phyloP scores from a whole-genome alignment of 148 eudicot species.

The Cornus florida region DNA sequence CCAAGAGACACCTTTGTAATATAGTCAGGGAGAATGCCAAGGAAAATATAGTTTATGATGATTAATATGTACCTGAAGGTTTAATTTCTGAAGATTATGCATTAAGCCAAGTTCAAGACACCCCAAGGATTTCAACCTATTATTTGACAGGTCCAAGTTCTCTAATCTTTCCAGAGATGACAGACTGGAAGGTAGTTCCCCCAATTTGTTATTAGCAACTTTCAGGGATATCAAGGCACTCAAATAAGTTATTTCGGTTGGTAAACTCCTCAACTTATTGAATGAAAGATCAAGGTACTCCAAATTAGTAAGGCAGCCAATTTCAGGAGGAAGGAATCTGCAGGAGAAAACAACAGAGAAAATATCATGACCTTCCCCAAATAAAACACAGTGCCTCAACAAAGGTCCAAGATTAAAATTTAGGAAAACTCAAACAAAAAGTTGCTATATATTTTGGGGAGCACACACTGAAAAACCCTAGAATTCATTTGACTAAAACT shows the following conservation, averaged over 20 bases:
- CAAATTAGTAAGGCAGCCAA: slow-evolving; percentile 66
- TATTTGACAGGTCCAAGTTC: slow-evolving; percentile 80
- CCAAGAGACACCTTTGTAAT: not conserved
- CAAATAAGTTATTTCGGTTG: slow-evolving; percentile 70
- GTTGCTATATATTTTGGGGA: not conserved
- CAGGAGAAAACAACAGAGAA: slow-evolving; percentile 18
- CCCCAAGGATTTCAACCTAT: slow-evolving; percentile 72
- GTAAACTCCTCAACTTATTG: slow-evolving; percentile 80
- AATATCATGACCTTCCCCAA: slow-evolving; percentile 8
- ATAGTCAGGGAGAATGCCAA: not conserved
- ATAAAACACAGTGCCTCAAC: not conserved
- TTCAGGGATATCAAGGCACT: slow-evolving; percentile 63
- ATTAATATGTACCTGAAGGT: slow-evolving; percentile 68
- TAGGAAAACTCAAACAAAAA: not conserved
- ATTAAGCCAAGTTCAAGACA: slow-evolving; percentile 61
- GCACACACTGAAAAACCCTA: not conserved
- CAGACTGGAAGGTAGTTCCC: slow-evolving; percentile 68
- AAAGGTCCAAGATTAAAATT: not conserved
- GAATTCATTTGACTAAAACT: not conserved
- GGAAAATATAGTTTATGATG: not conserved
- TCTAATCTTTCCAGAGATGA: slow-evolving; percentile 66
- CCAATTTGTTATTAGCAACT: slow-evolving; percentile 76
- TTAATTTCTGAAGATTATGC: slow-evolving; percentile 69
- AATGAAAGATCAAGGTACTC: slow-evolving; percentile 87
- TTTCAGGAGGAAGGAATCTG: slow-evolving; percentile 97